Percentiles rank a stretch among this genome's conserved stretches.
Evolutionary conservation across 257 asterid species (phyloP).

Genomic region (Henckelia pumila): DNA sequence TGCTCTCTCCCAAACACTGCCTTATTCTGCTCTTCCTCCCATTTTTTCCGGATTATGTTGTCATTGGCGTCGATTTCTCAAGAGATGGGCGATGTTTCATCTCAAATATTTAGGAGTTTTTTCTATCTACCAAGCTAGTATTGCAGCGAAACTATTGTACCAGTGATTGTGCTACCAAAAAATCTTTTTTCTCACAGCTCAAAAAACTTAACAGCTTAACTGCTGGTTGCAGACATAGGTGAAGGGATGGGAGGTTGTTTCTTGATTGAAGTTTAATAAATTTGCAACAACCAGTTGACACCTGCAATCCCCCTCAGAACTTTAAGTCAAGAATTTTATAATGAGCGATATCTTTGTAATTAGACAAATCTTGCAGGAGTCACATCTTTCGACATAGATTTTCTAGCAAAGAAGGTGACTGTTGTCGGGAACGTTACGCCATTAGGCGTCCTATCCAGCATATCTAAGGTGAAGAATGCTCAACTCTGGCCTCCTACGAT

Average conservation of each 20-base stretch:
- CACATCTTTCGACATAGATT: conserved; percentile 72
- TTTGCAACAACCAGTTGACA: background rate
- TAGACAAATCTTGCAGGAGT: conserved; percentile 52
- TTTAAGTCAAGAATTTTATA: conserved; percentile 1
- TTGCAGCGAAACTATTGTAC: too few relatives aligned
- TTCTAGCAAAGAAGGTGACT: conserved; percentile 71
- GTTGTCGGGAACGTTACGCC: conserved; percentile 71
- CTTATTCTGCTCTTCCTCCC: background rate
- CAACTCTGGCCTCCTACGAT: conserved; percentile 64
- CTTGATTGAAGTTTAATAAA: too few relatives aligned
- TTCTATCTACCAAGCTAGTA: background rate
- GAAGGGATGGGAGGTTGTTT: background rate
- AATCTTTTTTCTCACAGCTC: background rate
- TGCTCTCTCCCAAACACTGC: too few relatives aligned
- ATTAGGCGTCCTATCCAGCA: conserved; percentile 63
- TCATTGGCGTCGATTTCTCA: background rate
- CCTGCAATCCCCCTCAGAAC: background rate
- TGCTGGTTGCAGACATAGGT: background rate
- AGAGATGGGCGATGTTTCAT: background rate
- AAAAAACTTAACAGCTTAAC: too few relatives aligned
- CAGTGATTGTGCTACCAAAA: too few relatives aligned
- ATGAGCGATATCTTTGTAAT: background rate
- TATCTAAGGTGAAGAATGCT: conserved; percentile 83
- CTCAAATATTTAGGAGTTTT: too few relatives aligned
- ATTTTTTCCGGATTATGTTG: background rate